Base-by-base conservation (phyloP, 106 monocot species). In the Narthecium ossifragum region DNA sequence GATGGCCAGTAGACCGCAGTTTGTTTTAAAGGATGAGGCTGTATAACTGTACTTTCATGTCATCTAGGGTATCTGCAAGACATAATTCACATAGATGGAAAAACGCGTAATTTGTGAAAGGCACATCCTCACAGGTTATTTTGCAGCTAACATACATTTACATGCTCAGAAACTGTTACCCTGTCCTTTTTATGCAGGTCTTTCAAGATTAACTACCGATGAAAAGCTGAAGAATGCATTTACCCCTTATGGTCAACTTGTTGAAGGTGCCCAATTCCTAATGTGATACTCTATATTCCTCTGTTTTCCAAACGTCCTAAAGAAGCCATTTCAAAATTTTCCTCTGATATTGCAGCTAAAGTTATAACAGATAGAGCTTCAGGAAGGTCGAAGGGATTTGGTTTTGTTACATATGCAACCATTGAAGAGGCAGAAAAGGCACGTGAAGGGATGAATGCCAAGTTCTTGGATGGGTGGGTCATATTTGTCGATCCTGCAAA, bases 401-500 rank as follows among this genome's bases (percentile, higher is more conserved):
- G 74, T 11, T 93, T 89, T 61, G 69, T 93, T 0, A 72, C 65
- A 17, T 89, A 85, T 73, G 73, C 81, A 26, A 77, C 70, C 26
- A 73, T 80, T 25, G 82, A 85, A 63, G 85, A 89, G 45, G 93
- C 93, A 24, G 82, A 89, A 25, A 80, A 80, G 53, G 89, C 89
- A 43, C 66, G 93, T 29, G 65, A 82, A 34, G 89, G 77, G 18
- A 85, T 93, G 89, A 85, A 93, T 32, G 93, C 82, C 8, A 85
- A 85, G 55, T 93, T 85, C 72, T 69, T 89, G 51, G 93, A 93
- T 68, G 93, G 89, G 10, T 93, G 93, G 89, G 85, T 93, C 34
- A 93, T 93, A 59, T 93, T 93, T 65, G 82, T 89, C 0, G 89
- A 89, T 75, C 89, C 93, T 22, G 89, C 93, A 39, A 93, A 89